Evolutionary conservation across 2,329 filamentous ascomycete genomes (phyloP).

Genomic region (Mycosphaerella arachidis): DNA sequence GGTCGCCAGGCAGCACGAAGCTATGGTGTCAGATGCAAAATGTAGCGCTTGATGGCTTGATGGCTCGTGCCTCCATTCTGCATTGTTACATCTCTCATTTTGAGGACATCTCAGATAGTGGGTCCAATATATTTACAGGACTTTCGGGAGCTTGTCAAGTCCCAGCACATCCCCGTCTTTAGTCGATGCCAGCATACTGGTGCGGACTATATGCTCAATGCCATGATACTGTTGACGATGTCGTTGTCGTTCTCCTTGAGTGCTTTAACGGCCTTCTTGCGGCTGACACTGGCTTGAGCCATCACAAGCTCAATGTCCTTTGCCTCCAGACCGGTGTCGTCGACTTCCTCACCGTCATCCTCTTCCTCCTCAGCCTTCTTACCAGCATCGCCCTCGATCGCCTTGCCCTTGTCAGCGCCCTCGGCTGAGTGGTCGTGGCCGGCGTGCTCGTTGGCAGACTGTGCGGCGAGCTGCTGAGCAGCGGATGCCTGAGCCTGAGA

Average conservation of each 20-base stretch:
- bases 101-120: not conserved
- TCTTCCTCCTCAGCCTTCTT: slow-evolving; percentile 68
- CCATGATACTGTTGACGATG: slow-evolving; percentile 99
- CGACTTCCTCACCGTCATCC: slow-evolving; percentile 92
- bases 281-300: slow-evolving; percentile 87
- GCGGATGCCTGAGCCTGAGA: slow-evolving; percentile 94
- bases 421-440: slow-evolving; percentile 72
- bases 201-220: slow-evolving; percentile 55
- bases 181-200: not conserved
- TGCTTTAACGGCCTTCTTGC: slow-evolving; percentile 98
- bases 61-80: not conserved
- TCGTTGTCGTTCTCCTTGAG: slow-evolving; percentile 99
- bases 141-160: not conserved
- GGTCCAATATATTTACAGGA: not conserved
- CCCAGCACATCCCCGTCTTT: not conserved
- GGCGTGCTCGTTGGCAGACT: slow-evolving; percentile 58
- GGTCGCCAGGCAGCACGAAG: too few relatives aligned
- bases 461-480: slow-evolving; percentile 86
- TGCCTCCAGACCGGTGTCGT: slow-evolving; percentile 88
- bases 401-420: slow-evolving; percentile 73
- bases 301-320: slow-evolving; percentile 99
- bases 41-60: too few relatives aligned
- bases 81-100: not conserved
- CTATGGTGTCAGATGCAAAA: too few relatives aligned
- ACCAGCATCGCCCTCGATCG: slow-evolving; percentile 53